Base-by-base conservation (phyloP, 352 stramenopile species). In the Phytophthora vignae region DNA sequence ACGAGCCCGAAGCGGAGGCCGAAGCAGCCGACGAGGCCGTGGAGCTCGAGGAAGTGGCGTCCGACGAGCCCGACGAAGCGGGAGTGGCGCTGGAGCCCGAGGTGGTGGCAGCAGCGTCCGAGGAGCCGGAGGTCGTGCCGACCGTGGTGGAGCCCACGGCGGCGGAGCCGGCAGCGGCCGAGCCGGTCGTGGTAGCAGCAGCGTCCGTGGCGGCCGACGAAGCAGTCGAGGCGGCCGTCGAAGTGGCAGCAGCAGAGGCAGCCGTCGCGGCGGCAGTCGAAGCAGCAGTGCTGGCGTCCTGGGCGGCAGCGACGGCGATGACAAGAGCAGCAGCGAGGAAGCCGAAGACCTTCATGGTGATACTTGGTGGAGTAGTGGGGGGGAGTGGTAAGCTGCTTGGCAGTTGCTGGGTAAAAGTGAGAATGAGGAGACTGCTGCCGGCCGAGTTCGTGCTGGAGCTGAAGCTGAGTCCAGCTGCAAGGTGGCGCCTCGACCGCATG, bases 321-420 rank as follows among this genome's bases (percentile, higher is more conserved):
- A 77, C 53, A 53, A 83, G 55, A 77, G 73, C 77, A 79, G 73
- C 70, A 75, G 76, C 70, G 60, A 81, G 64, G 74, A 81, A 73
- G 27, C 71, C 58, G 73, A 83, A 83, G 52, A 77, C 55, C 70
- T 83, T 81, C 77, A 83, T 44, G 12, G 12, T 79, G 67, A 70
- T 79, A 67, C 56, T 81, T 63, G 54, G 57, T 59, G 49, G 44
- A 27, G 56, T 33, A 38, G 50, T 33, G n/a, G 22, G 33, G 59
- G 53, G 42, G 49, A 25, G 64, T 53, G 56, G 66, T 69, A 78
- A 69, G 68, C 69, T 78, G 61, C 67, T 81, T 70, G 73, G 69
- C 71, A 73, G 59, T 83, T 74, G 73, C 73, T 73, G 67, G 31
- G 76, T 59, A 78, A 79, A 78, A 79, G 60, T 67, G 27, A 55